phyloP scores from a whole-genome alignment of 148 eudicot species.

The Cornus kousa region DNA sequence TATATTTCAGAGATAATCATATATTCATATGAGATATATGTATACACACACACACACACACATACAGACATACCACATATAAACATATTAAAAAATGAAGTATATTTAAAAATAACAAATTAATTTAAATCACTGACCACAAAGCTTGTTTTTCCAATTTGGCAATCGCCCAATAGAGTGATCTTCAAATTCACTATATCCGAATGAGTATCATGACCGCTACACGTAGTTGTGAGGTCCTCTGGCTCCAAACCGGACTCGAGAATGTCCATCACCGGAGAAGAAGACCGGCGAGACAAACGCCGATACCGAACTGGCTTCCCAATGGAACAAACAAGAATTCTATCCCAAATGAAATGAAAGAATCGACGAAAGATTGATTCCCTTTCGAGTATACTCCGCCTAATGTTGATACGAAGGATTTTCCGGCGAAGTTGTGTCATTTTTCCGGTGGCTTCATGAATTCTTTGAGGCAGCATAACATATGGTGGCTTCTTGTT shows the following conservation, averaged over 20 bases:
- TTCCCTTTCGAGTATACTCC: conserved; percentile 34
- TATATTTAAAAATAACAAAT: neutral
- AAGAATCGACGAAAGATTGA: conserved; percentile 42
- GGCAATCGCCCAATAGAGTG: conserved; percentile 68
- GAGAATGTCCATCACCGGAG: conserved; percentile 21
- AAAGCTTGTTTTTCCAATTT: conserved; percentile 80
- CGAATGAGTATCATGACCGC: conserved; percentile 61
- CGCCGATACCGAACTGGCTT: conserved; percentile 30
- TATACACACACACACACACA: neutral
- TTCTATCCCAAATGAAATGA: conserved; percentile 52
- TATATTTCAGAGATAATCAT: too few species aligned
- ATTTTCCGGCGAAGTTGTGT: conserved; percentile 58
- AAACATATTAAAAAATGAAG: neutral
- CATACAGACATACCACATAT: too few species aligned
- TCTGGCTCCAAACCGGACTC: conserved; percentile 16
- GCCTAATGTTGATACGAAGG: conserved; percentile 39
- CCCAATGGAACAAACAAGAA: conserved; percentile 47
- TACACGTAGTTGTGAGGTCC: conserved; percentile 11
- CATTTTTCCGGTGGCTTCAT: conserved; percentile 59
- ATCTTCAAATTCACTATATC: conserved; percentile 75
- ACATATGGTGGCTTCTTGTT: neutral
- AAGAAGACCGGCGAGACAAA: conserved; percentile 14
- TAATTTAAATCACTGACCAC: conserved; percentile 39
- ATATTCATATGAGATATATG: neutral
- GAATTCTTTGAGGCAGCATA: conserved; percentile 26